Evolutionary conservation across 495 filamentous ascomycete genomes (phyloP).

Genomic region (Bryoglossum gracile): DNA sequence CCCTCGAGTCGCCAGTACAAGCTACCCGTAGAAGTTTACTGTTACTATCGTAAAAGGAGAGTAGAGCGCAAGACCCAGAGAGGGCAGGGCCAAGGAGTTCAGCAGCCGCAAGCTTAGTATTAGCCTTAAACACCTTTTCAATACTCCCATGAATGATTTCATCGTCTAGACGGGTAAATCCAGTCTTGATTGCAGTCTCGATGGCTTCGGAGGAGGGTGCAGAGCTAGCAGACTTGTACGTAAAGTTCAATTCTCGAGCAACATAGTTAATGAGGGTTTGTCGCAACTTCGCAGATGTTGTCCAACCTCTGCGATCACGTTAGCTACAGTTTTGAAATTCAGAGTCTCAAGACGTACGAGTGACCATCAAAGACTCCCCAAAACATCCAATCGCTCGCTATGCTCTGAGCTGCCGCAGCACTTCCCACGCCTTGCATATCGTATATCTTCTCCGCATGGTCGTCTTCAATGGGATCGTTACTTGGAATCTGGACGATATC

Average conservation of each 20-base stretch:
- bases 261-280: conserved; percentile 88
- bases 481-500: conserved; percentile 92
- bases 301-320: conserved; percentile 69
- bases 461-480: conserved; percentile 97
- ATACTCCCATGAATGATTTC: conserved; percentile 91
- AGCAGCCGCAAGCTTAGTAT: conserved; percentile 78
- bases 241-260: conserved; percentile 86
- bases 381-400: conserved; percentile 96
- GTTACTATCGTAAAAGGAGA: conserved; percentile 90
- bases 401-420: conserved; percentile 36
- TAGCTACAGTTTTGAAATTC: not conserved
- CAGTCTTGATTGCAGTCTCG: conserved; percentile 86
- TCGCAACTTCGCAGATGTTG: conserved; percentile 91
- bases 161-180: conserved; percentile 80
- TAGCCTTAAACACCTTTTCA: conserved; percentile 76
- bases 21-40: conserved; percentile 81
- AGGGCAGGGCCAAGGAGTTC: conserved; percentile 88
- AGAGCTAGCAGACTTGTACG: conserved; percentile 70
- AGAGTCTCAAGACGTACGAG: conserved; percentile 54
- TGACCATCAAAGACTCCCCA: conserved; percentile 99
- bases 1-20: conserved; percentile 89
- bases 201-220: conserved; percentile 73
- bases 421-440: conserved; percentile 55
- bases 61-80: conserved; percentile 89
- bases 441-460: conserved; percentile 95